Evolutionary conservation across 257 asterid species (phyloP).

Genomic region (Hygrophila difformis): DNA sequence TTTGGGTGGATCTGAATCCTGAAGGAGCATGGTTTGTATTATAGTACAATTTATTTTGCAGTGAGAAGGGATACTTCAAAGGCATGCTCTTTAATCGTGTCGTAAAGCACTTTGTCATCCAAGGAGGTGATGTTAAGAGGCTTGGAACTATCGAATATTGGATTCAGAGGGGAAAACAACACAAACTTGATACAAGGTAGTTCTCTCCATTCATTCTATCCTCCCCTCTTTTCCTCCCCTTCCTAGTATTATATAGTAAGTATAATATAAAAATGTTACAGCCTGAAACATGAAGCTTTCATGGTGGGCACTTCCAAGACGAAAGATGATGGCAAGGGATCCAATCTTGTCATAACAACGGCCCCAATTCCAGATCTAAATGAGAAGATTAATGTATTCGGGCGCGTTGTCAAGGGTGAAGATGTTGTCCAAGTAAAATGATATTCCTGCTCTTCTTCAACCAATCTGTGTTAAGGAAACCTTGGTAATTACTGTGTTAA

Average conservation of each 20-base stretch:
- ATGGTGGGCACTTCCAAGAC: conserved; percentile 91
- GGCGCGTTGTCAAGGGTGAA: conserved; percentile 90
- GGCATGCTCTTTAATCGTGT: conserved; percentile 88
- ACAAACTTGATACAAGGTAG: conserved; percentile 82
- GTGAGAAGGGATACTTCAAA: conserved; percentile 62
- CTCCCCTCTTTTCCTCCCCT: neutral
- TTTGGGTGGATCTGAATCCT: neutral
- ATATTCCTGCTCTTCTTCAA: neutral
- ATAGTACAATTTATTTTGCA: conserved; percentile 33
- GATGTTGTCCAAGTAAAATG: conserved; percentile 83
- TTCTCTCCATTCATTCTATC: conserved; percentile 8
- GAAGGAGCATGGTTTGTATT: conserved; percentile 10
- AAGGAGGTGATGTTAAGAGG: conserved; percentile 72
- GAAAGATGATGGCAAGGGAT: conserved; percentile 49
- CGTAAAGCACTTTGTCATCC: conserved; percentile 82
- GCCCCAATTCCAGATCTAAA: conserved; percentile 89
- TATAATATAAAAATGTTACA: too few relatives aligned
- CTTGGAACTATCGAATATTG: conserved; percentile 72
- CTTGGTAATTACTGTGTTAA: too few relatives aligned
- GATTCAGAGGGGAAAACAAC: conserved; percentile 86
- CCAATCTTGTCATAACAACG: conserved; percentile 79
- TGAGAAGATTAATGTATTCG: conserved; percentile 77
- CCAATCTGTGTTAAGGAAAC: neutral
- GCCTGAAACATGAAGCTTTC: conserved; percentile 95
- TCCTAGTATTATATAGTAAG: conserved; percentile 4